Evolutionary conservation across 2,329 filamentous ascomycete genomes (phyloP).

Genomic region (Pestalotiopsis sp.): DNA sequence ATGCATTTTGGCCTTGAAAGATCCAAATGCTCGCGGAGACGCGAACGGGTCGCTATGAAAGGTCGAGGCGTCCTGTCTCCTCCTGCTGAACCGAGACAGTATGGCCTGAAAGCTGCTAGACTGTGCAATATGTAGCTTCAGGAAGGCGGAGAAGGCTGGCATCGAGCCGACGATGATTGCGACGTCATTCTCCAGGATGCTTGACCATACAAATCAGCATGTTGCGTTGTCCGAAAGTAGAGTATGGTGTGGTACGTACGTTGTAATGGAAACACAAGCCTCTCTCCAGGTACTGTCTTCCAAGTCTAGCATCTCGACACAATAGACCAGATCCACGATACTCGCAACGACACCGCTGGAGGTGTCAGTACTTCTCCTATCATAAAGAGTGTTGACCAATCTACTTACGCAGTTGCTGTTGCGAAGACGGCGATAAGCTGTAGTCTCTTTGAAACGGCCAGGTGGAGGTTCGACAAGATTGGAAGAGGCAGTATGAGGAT

Average conservation of each 20-base stretch:
- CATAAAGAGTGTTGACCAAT: background rate
- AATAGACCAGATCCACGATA: slow-evolving; percentile 1
- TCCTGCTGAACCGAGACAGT: background rate
- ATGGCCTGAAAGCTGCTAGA: background rate
- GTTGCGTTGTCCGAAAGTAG: background rate
- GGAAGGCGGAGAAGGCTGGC: slow-evolving; percentile 4
- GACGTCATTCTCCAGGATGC: background rate
- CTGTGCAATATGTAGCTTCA: background rate
- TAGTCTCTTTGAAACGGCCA: background rate
- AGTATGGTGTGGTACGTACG: background rate
- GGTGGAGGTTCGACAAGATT: background rate
- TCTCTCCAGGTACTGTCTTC: background rate
- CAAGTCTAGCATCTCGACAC: background rate
- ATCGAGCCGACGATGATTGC: slow-evolving; percentile 9
- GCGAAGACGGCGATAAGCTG: slow-evolving; percentile 4
- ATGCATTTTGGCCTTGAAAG: background rate
- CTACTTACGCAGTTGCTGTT: background rate
- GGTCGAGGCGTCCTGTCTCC: background rate
- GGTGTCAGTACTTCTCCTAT: background rate
- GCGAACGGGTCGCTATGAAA: background rate
- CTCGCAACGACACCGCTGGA: slow-evolving; percentile 7
- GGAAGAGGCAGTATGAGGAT: slow-evolving; percentile 1
- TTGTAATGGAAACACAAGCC: slow-evolving; percentile 6
- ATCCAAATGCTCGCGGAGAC: background rate
- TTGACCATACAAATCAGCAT: background rate